Evolutionary conservation across 768 basidiomycete genomes (phyloP).

Genomic region (Myochromella boudieri): DNA sequence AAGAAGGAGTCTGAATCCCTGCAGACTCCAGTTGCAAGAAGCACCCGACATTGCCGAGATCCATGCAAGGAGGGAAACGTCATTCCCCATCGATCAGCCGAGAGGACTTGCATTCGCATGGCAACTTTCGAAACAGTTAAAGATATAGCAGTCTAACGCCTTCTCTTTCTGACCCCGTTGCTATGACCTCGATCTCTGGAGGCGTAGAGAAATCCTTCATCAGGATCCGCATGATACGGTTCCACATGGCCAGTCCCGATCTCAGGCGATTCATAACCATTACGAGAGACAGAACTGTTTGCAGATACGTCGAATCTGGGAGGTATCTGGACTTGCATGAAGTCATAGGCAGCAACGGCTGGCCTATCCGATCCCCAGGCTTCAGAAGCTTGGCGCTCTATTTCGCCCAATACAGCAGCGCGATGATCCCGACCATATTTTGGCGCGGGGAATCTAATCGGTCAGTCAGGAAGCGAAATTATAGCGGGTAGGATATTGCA

Average conservation of each 20-base stretch:
- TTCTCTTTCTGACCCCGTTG: slow-evolving; percentile 23
- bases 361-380: slow-evolving; percentile 50
- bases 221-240: slow-evolving; percentile 22
- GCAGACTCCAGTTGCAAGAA: not conserved
- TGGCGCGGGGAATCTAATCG: slow-evolving; percentile 60
- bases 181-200: slow-evolving; percentile 11
- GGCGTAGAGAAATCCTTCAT: slow-evolving; percentile 22
- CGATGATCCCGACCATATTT: slow-evolving; percentile 35
- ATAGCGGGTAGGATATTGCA: not conserved
- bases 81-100: not conserved
- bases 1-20: not conserved
- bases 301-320: not conserved
- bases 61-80: not conserved
- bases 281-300: not conserved
- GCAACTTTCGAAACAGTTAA: not conserved
- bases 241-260: slow-evolving; percentile 2
- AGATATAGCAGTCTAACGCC: slow-evolving; percentile 8
- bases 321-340: slow-evolving; percentile 45
- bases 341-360: slow-evolving; percentile 60
- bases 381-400: slow-evolving; percentile 60
- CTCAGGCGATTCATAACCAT: slow-evolving; percentile 1
- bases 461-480: slow-evolving; percentile 5
- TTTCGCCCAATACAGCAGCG: slow-evolving; percentile 53
- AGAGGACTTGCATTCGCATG: not conserved
- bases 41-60: slow-evolving; percentile 1